Conservation (phyloP, 305 asterid genomes). For the Ajuga reptans region DNA sequence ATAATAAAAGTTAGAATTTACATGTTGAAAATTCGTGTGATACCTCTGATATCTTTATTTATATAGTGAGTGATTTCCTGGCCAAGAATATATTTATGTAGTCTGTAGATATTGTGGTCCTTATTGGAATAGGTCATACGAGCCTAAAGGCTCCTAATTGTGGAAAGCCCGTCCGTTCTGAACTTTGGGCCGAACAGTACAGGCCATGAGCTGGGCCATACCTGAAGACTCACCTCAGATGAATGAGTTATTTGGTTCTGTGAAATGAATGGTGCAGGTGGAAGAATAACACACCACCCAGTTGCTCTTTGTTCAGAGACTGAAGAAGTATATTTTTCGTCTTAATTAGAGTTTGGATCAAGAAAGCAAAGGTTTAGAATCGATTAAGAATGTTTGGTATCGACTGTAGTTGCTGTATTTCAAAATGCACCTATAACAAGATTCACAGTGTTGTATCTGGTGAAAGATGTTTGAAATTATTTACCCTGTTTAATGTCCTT, state of each 20-base stretch:
- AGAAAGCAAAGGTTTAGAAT: not conserved
- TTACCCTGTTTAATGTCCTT: not conserved
- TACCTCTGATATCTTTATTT: not conserved
- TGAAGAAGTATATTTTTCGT: too few species aligned
- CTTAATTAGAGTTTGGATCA: not conserved
- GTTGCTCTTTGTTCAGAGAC: not conserved
- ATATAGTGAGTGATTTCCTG: not conserved
- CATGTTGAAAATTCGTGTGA: not conserved
- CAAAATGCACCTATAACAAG: not conserved
- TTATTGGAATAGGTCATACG: not conserved
- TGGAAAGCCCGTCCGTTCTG: not conserved
- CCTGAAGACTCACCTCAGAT: too few species aligned
- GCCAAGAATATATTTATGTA: not conserved
- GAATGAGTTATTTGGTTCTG: not conserved
- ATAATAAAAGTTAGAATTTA: not conserved
- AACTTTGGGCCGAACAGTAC: not conserved
- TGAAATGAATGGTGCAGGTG: not conserved
- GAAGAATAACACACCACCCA: not conserved
- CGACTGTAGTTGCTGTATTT: not conserved
- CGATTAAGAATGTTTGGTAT: not conserved
- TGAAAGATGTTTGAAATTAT: not conserved
- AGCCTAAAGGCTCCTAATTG: not conserved
- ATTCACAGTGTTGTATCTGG: not conserved
- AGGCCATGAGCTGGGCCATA: not conserved
- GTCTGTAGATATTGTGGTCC: not conserved